Percentiles rank a stretch among this genome's conserved stretches.
Conservation (phyloP, 2,329 filamentous ascomycete species). For the Penicillium sp. region DNA sequence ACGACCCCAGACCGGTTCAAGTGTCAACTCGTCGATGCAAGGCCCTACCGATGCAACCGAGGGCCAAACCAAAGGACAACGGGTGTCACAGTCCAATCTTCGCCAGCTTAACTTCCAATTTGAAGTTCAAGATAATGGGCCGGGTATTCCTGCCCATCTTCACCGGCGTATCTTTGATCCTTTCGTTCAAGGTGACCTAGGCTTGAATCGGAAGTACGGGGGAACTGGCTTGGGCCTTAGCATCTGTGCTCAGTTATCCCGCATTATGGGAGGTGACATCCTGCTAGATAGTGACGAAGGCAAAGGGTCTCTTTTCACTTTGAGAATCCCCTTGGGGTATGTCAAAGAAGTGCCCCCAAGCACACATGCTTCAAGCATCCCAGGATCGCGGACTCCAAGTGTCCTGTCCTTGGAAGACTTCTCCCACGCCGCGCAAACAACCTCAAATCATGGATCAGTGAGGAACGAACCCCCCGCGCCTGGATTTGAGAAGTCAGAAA, state of each 20-base stretch:
- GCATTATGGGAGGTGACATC: slow-evolving; percentile 77
- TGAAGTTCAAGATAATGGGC: slow-evolving; percentile 82
- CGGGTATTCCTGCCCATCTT: slow-evolving; percentile 75
- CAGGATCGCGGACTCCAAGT: slow-evolving; percentile 34
- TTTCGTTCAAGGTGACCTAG: slow-evolving; percentile 89
- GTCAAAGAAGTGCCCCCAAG: slow-evolving; percentile 62
- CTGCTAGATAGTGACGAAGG: slow-evolving; percentile 68
- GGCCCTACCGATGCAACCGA: background rate
- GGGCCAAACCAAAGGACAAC: slow-evolving; percentile 21
- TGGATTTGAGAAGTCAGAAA: slow-evolving; percentile 55
- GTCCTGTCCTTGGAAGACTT: slow-evolving; percentile 28
- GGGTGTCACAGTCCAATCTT: slow-evolving; percentile 56
- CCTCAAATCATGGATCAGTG: slow-evolving; percentile 22
- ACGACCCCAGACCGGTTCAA: slow-evolving; percentile 26
- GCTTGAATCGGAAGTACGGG: slow-evolving; percentile 83
- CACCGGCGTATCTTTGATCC: slow-evolving; percentile 87
- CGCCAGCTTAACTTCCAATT: slow-evolving; percentile 78
- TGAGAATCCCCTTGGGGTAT: slow-evolving; percentile 78
- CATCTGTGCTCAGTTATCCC: slow-evolving; percentile 83
- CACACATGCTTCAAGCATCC: slow-evolving; percentile 21
- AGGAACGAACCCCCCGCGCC: slow-evolving; percentile 30
- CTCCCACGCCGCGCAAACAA: slow-evolving; percentile 21
- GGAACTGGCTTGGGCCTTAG: slow-evolving; percentile 84
- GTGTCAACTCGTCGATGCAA: slow-evolving; percentile 5
- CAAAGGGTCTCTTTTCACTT: slow-evolving; percentile 74